Evolutionary conservation across 805 yeast genomes (phyloP), one percentile per base, ranked within the genome.

Genomic region (Sugiyamaella chiloensis): DNA sequence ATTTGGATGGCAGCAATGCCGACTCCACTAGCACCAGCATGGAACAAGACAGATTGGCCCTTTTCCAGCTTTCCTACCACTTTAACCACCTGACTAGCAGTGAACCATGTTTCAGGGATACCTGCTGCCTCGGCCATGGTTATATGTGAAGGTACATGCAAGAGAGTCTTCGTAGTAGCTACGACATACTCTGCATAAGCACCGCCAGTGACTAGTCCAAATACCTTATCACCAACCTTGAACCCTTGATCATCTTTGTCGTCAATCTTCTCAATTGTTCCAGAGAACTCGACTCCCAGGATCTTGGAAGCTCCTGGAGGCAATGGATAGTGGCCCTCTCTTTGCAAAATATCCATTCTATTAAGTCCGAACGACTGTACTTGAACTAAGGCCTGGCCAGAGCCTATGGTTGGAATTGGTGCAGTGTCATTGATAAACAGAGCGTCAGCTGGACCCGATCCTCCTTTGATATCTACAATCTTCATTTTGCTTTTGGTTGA

Each of bases 281-380:
- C 73, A 11, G 69, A 54, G 46, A 68, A 69, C 47, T 67, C 72
- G 3, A 63, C 67, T 9, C 73, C 73, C 5, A 68, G 53, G 7
- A 60, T 61, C 21, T 47, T 35, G 14, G 66, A 53, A 3, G 61
- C 64, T 8, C 54, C 55, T 1, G 64, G 59, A 5, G 69, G 70
- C 3, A 60, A 41, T 16, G 66, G 66, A 43, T 65, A 66, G 24
- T 21, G 6, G 14, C 64, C 64, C 7, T 51, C 42, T 6, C 68
- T 58, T 45, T 65, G 69, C 19, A 54, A 17, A 4, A 64, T 40
- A 50, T 69, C 73, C 57, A 66, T 60, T 12, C 63, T 57, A 42
- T 66, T 66, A 21, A 69, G 47, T 2, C 69, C 71, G 49, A 67
- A 64, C 20, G 62, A 63, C 8, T 47, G 35, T 3, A 68, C 68